Evolutionary conservation across 257 asterid genomes (phyloP).

Genomic region (Plantago elongata): DNA sequence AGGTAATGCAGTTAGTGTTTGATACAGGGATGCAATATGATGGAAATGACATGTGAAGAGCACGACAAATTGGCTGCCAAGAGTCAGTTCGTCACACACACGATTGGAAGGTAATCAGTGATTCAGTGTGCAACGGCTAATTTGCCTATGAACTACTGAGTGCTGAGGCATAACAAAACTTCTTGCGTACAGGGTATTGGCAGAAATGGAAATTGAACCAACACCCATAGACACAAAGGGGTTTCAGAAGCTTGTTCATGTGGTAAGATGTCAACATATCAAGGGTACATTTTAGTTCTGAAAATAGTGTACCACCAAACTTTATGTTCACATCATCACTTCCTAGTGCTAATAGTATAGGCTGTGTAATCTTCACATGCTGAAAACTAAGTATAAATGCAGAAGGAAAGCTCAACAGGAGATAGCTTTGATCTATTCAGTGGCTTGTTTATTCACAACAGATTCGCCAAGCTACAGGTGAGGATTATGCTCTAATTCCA

Average conservation of each 20-base stretch:
- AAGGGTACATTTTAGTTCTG: no score
- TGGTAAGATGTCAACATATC: conserved; percentile 35
- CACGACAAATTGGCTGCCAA: conserved; percentile 71
- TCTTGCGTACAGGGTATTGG: conserved; percentile 49
- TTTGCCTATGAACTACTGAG: conserved; percentile 1
- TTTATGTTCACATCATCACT: background rate
- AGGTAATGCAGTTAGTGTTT: background rate
- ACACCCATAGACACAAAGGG: conserved; percentile 82
- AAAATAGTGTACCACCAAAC: no score
- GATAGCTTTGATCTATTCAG: conserved; percentile 77
- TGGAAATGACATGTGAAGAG: conserved; percentile 87
- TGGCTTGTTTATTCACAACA: conserved; percentile 69
- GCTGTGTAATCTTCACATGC: background rate
- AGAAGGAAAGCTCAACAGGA: conserved; percentile 67
- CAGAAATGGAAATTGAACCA: conserved; percentile 62
- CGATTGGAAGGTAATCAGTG: conserved; percentile 64
- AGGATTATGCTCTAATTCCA: background rate
- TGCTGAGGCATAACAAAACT: background rate
- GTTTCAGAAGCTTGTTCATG: conserved; percentile 82
- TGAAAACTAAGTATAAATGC: conserved; percentile 26
- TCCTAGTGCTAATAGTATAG: background rate
- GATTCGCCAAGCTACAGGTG: conserved; percentile 76
- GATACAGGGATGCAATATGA: conserved; percentile 79
- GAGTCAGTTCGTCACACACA: conserved; percentile 83
- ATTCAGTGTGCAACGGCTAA: background rate